These are phyloP conservation scores for Sporisorium scitamineum DNA, from an alignment of 1,284 basidiomycete genomes.

Conservation along the genomic window DNA sequence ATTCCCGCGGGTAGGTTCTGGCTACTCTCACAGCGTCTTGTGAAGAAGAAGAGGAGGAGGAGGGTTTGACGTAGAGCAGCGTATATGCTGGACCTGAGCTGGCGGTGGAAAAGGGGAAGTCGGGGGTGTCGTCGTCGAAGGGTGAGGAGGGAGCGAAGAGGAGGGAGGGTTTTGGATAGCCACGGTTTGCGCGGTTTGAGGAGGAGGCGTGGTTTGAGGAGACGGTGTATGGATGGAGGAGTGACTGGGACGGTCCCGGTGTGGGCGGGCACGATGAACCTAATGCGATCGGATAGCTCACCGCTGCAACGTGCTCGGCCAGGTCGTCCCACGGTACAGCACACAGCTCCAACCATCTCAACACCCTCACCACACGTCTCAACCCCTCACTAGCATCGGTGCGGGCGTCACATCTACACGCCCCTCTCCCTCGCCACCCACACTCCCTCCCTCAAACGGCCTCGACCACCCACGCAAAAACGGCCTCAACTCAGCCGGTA, in stretches of 20 bases:
- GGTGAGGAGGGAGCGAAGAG: not conserved
- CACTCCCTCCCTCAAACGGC: slow-evolving; percentile 7
- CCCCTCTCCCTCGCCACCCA: not conserved
- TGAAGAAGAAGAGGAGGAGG: not conserved
- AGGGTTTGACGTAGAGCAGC: slow-evolving; percentile 1
- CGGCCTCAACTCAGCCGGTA: slow-evolving; percentile 27
- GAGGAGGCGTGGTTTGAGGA: slow-evolving; percentile 28
- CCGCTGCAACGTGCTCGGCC: slow-evolving; percentile 41
- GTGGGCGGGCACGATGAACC: slow-evolving; percentile 31
- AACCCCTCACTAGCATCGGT: slow-evolving; percentile 9
- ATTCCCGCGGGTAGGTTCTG: slow-evolving; percentile 22
- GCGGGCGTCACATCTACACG: not conserved
- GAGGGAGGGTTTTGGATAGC: slow-evolving; percentile 2
- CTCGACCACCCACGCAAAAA: slow-evolving; percentile 28
- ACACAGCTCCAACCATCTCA: slow-evolving; percentile 35
- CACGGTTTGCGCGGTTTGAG: not conserved
- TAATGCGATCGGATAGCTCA: slow-evolving; percentile 29
- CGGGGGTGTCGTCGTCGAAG: slow-evolving; percentile 2
- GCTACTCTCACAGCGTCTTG: slow-evolving; percentile 3
- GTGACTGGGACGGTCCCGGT: slow-evolving; percentile 29
- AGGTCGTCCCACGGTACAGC: slow-evolving; percentile 37
- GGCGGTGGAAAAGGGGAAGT: slow-evolving; percentile 42
- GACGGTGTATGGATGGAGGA: slow-evolving; percentile 33
- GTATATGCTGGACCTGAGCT: slow-evolving; percentile 28
- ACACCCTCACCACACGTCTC: slow-evolving; percentile 24